Evolutionary conservation across 371 early-diverging fungal genomes (phyloP), one percentile per base, ranked within the genome.

Genomic region (Dichotomocladium elegans): DNA sequence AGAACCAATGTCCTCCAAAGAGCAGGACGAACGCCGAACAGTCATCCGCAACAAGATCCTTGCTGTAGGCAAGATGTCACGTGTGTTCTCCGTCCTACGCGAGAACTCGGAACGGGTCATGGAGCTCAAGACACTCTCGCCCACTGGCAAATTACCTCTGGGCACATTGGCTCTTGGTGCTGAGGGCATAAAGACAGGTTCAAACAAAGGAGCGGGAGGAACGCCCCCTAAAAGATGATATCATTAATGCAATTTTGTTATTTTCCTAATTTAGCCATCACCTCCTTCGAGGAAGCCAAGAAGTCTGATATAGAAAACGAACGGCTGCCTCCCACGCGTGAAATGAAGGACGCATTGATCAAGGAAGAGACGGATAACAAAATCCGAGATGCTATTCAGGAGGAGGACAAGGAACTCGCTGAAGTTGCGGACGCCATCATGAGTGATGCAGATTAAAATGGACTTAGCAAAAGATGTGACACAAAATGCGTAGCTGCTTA

Each of bases 201-300:
- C n/a, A n/a, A n/a, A n/a, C n/a, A n/a, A n/a, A n/a, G n/a, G n/a
- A n/a, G n/a, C n/a, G n/a, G n/a, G n/a, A n/a, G n/a, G n/a, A n/a
- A 41, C 56, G 48, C 41, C 31, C 12, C 14, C n/a, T 47, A 30
- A 52, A 21, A 11, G 5, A 37, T 11, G 9, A 22, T 12, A 19
- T 14, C 31, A 43, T 43, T 17, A 24, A 27, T 40, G 17, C 27
- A 47, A 19, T 24, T 30, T 51, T 22, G 21, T 27, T 43, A 24
- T 12, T 31, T 21, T 30, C n/a, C n/a, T n/a, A n/a, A 25, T 44
- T 27, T 44, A 78, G 92, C 93, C 17, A 94, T 95, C 60, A 81
- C 83, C 10, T 80, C 89, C 27, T 96, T 96, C 69, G 96, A 96
- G 31, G 92, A 95, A 55, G 98, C 96, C 21, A 89, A 86, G 59